Evolutionary conservation across 2,329 filamentous ascomycete genomes (phyloP).

Genomic region (Neonectria sp.): DNA sequence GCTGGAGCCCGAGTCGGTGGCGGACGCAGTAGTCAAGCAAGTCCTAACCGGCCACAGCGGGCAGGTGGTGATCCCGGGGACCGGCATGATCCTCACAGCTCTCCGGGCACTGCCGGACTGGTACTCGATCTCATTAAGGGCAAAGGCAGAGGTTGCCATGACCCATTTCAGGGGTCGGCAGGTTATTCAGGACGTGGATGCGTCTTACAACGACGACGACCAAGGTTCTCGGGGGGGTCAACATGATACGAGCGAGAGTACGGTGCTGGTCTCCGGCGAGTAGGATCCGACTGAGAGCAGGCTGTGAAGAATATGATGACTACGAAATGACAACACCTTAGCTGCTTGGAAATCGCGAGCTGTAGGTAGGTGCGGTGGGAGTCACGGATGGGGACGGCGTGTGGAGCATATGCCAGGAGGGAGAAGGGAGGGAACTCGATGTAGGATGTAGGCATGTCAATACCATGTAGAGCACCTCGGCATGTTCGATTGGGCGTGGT

Average conservation of each 20-base stretch:
- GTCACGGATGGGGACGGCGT: conserved; percentile 2
- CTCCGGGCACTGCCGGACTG: conserved; percentile 73
- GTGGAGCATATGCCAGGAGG: conserved; percentile 5
- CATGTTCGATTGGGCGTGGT: conserved; percentile 15
- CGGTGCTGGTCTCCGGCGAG: conserved; percentile 54
- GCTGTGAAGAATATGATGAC: conserved; percentile 12
- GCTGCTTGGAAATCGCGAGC: conserved; percentile 17
- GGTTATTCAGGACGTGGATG: conserved; percentile 62
- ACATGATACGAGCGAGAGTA: conserved; percentile 53
- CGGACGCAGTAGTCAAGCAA: conserved; percentile 64
- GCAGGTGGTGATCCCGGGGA: conserved; percentile 62
- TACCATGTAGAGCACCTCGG: conserved; percentile 18
- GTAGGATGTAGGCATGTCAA: conserved; percentile 1
- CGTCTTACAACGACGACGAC: conserved; percentile 51
- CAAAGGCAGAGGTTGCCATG: conserved; percentile 59
- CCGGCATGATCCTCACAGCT: conserved; percentile 57
- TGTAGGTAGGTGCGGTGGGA: conserved; percentile 17
- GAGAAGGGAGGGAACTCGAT: conserved; percentile 6
- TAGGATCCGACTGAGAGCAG: conserved; percentile 23
- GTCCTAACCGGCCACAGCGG: conserved; percentile 64
- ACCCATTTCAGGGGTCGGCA: conserved; percentile 61
- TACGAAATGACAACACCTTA: conserved; percentile 17
- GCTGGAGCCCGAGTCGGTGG: conserved; percentile 58
- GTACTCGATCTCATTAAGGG: conserved; percentile 70
- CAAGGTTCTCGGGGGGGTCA: conserved; percentile 31